Percentiles rank a stretch among this genome's conserved stretches.
Evolutionary conservation across 148 eudicot species (phyloP).

Genomic region (Chenopodium berlandieri): DNA sequence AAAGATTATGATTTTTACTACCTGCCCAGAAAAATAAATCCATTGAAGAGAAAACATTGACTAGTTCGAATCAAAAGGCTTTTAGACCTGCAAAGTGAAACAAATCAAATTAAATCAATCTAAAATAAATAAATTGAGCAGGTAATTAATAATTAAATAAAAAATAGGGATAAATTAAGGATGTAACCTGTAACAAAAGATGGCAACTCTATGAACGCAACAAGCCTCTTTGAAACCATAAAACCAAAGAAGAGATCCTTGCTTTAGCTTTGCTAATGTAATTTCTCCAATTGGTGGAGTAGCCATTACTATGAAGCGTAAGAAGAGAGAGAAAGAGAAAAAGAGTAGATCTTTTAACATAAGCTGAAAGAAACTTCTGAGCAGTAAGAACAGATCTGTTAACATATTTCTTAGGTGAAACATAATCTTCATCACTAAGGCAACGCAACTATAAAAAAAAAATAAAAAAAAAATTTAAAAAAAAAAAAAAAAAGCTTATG

Average conservation of each 20-base stretch:
- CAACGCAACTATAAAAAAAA: neutral
- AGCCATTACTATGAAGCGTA: neutral
- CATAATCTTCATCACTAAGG: neutral
- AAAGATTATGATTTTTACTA: conserved; percentile 1
- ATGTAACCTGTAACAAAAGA: conserved; percentile 68
- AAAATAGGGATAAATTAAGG: neutral
- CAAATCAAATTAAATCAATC: neutral
- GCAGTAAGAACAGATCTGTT: conserved; percentile 17
- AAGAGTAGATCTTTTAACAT: conserved; percentile 30
- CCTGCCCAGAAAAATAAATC: conserved; percentile 93
- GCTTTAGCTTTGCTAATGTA: conserved; percentile 40
- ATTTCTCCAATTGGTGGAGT: neutral
- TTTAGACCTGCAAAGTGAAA: conserved; percentile 51
- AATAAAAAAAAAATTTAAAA: no score
- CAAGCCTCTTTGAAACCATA: conserved; percentile 80
- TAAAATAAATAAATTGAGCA: neutral
- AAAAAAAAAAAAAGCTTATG: neutral
- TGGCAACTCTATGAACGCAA: conserved; percentile 71
- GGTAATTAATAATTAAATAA: neutral
- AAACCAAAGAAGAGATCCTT: conserved; percentile 49
- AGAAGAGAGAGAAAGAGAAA: neutral
- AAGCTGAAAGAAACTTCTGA: conserved; percentile 53
- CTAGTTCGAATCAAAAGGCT: conserved; percentile 69
- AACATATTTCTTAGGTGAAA: neutral
- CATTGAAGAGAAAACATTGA: conserved; percentile 85